phyloP scores from a whole-genome alignment of 2,329 filamentous ascomycete genomes.

The Aureobasidium musti region DNA sequence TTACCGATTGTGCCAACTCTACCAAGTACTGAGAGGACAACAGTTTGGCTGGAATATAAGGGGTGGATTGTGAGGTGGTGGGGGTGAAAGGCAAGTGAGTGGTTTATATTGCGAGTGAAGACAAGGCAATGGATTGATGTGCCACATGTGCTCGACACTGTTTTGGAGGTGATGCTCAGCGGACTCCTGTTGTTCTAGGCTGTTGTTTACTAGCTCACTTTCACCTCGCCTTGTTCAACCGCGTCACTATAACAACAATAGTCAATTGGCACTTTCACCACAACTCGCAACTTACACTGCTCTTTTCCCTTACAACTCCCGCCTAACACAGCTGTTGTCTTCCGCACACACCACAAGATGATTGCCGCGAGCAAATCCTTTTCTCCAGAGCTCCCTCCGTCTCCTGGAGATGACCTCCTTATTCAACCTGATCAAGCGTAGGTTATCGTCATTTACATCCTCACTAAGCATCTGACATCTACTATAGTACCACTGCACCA shows the following conservation, averaged over 20 bases:
- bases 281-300: neutral
- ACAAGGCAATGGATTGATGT: neutral
- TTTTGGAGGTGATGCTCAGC: neutral
- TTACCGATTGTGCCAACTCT: slow-evolving; percentile 1
- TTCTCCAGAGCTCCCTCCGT: neutral
- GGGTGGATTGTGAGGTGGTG: neutral
- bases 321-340: neutral
- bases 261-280: neutral
- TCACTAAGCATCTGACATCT: neutral
- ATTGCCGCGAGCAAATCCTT: too few relatives aligned
- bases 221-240: neutral
- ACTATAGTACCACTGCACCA: neutral
- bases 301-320: neutral
- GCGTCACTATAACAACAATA: too few relatives aligned
- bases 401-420: neutral
- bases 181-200: neutral
- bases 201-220: neutral
- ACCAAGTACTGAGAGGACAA: neutral
- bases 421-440: neutral
- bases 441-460: neutral
- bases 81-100: neutral
- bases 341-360: neutral
- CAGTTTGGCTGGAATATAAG: neutral
- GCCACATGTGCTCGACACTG: neutral
- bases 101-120: neutral